These are phyloP conservation scores for Willaertia magna DNA, from an alignment of 208 protist genomes.

Conservation along the genomic window DNA sequence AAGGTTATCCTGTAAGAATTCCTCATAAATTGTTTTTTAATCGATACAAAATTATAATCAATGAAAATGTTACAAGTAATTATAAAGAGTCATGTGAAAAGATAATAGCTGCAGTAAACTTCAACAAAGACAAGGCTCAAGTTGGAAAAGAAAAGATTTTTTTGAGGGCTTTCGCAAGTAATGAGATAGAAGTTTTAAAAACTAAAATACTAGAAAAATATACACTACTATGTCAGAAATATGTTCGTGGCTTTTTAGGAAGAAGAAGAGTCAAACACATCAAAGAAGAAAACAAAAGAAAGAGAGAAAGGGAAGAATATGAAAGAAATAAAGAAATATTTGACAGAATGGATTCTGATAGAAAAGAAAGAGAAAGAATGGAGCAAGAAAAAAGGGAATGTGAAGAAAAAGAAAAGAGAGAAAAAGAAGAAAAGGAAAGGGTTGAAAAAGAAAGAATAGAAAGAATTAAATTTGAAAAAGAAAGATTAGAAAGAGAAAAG, in stretches of 20 bases:
- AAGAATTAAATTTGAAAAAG: not conserved
- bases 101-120: not conserved
- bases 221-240: not conserved
- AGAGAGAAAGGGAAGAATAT: not conserved
- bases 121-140: slow-evolving; percentile 27
- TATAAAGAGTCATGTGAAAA: not conserved
- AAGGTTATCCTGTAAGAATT: slow-evolving; percentile 67
- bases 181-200: slow-evolving; percentile 16
- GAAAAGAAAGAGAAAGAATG: not conserved
- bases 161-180: slow-evolving; percentile 30
- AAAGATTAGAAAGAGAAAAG: not conserved
- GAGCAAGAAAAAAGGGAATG: not conserved
- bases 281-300: not conserved
- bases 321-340: not conserved
- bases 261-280: not conserved
- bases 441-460: slow-evolving; percentile 5
- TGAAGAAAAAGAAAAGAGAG: slow-evolving; percentile 1
- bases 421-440: not conserved
- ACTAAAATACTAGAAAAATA: not conserved
- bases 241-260: not conserved
- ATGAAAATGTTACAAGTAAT: slow-evolving; percentile 17
- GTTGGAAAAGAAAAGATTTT: slow-evolving; percentile 39
- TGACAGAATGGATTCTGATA: not conserved
- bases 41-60: slow-evolving; percentile 59
- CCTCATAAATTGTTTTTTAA: slow-evolving; percentile 52